phyloP scores from a whole-genome alignment of 495 filamentous ascomycete genomes.

The Neurospora sp. region DNA sequence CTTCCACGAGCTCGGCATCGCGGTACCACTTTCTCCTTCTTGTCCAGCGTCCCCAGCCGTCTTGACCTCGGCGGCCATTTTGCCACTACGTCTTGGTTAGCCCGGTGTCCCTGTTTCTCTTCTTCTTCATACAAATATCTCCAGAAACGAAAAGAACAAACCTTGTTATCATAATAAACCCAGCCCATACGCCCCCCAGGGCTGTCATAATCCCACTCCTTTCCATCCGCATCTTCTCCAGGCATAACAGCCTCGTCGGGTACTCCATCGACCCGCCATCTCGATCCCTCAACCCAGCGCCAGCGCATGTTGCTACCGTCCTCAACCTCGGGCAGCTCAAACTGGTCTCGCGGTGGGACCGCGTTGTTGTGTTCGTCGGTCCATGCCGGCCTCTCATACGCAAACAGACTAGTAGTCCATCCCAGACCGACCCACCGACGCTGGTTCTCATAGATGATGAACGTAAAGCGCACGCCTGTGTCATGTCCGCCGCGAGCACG shows the following conservation, averaged over 20 bases:
- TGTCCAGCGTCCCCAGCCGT: slow-evolving; percentile 94
- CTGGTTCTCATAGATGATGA: slow-evolving; percentile 94
- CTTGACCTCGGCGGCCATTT: slow-evolving; percentile 76
- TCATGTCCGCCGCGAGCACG: slow-evolving; percentile 34
- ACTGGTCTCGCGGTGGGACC: slow-evolving; percentile 67
- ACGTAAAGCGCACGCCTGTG: slow-evolving; percentile 84
- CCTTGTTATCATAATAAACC: slow-evolving; percentile 98
- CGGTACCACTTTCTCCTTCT: slow-evolving; percentile 91
- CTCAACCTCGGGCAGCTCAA: slow-evolving; percentile 79
- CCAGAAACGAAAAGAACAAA: slow-evolving; percentile 23
- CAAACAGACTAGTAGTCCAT: slow-evolving; percentile 85
- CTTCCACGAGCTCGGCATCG: slow-evolving; percentile 88
- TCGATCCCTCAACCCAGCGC: slow-evolving; percentile 77
- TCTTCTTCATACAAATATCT: neutral
- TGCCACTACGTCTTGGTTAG: slow-evolving; percentile 56
- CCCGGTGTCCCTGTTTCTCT: neutral
- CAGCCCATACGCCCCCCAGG: slow-evolving; percentile 65
- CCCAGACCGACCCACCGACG: slow-evolving; percentile 89
- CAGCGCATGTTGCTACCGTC: slow-evolving; percentile 66
- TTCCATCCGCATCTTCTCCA: slow-evolving; percentile 19
- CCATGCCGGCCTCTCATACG: slow-evolving; percentile 82
- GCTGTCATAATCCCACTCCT: slow-evolving; percentile 38
- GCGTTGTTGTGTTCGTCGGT: slow-evolving; percentile 90
- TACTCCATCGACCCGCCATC: slow-evolving; percentile 82
- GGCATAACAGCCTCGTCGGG: slow-evolving; percentile 41